Percentiles rank a stretch among this genome's conserved stretches.
phyloP scores from a whole-genome alignment of 129 eudicot genomes.

The Centrapalus pauciflorus region DNA sequence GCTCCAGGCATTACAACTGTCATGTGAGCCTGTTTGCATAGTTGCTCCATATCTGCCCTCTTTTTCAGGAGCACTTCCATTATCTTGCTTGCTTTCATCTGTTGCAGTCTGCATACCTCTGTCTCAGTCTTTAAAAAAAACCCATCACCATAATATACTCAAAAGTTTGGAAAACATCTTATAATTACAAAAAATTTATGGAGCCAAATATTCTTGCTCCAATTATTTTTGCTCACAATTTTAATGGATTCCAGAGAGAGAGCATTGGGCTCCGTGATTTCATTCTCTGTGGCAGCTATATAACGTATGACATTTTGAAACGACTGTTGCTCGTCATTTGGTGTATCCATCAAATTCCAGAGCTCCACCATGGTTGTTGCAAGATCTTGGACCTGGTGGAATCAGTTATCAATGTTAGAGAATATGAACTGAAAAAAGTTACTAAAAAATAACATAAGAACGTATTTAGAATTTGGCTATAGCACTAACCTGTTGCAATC shows the following conservation, averaged over 20 bases:
- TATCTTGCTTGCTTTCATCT: conserved; percentile 61
- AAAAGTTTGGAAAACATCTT: not conserved
- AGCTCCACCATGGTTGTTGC: conserved; percentile 68
- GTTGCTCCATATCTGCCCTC: conserved; percentile 56
- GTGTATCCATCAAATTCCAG: conserved; percentile 82
- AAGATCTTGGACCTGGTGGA: conserved; percentile 78
- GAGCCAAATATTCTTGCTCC: not conserved
- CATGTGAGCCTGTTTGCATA: conserved; percentile 62
- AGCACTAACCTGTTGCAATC: conserved; percentile 47
- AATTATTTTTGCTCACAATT: conserved; percentile 31
- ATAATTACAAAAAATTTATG: not conserved
- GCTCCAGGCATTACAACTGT: conserved; percentile 37
- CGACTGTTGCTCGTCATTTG: conserved; percentile 54
- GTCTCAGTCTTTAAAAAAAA: conserved; percentile 52
- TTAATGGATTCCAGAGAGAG: conserved; percentile 48
- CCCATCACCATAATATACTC: conserved; percentile 12
- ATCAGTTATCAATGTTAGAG: conserved; percentile 12
- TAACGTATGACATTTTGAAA: conserved; percentile 47
- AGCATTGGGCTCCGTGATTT: conserved; percentile 50
- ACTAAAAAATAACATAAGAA: not conserved
- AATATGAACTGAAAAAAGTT: not conserved
- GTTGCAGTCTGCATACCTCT: conserved; percentile 64
- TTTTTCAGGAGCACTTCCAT: conserved; percentile 71
- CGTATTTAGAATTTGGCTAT: not conserved
- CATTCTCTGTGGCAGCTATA: conserved; percentile 63